Percentiles rank a stretch among this genome's conserved stretches.
phyloP scores from a whole-genome alignment of 2,329 filamentous ascomycete genomes.

The Raffaelea albimanens region DNA sequence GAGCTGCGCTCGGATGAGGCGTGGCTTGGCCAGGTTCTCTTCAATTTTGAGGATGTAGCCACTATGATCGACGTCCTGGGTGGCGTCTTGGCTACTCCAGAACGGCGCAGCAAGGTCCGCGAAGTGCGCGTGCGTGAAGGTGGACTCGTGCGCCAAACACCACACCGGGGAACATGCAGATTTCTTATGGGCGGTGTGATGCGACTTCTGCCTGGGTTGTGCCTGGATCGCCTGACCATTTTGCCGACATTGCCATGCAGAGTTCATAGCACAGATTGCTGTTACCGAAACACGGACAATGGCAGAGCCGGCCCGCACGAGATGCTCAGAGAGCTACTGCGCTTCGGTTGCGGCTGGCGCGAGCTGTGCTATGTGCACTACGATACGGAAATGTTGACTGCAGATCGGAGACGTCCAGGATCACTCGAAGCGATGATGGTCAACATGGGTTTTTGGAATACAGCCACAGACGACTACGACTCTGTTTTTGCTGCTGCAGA shows the following conservation, averaged over 20 bases:
- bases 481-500: constrained; percentile 8
- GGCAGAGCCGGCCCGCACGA: constrained; percentile 8
- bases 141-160: constrained; percentile 4
- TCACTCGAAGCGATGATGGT: constrained; percentile 16
- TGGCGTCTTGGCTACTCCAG: constrained; percentile 6
- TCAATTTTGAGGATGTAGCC: constrained; percentile 13
- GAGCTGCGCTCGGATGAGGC: constrained; percentile 12
- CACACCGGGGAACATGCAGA: constrained; percentile 4
- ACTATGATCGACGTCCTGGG: constrained; percentile 14
- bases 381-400: constrained; percentile 11
- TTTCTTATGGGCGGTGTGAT: constrained; percentile 13
- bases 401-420: constrained; percentile 7
- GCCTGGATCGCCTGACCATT: constrained; percentile 13
- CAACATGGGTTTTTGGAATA: constrained; percentile 15
- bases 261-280: constrained; percentile 3
- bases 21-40: constrained; percentile 15
- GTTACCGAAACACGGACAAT: neutral
- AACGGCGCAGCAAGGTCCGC: constrained; percentile 9
- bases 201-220: constrained; percentile 13
- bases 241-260: constrained; percentile 12
- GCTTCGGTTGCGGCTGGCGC: constrained; percentile 12
- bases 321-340: constrained; percentile 12
- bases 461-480: constrained; percentile 9
- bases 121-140: constrained; percentile 14
- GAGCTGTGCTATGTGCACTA: constrained; percentile 16